Evolutionary conservation across 305 asterid genomes (phyloP).

Genomic region (Euphrasia arctica): DNA sequence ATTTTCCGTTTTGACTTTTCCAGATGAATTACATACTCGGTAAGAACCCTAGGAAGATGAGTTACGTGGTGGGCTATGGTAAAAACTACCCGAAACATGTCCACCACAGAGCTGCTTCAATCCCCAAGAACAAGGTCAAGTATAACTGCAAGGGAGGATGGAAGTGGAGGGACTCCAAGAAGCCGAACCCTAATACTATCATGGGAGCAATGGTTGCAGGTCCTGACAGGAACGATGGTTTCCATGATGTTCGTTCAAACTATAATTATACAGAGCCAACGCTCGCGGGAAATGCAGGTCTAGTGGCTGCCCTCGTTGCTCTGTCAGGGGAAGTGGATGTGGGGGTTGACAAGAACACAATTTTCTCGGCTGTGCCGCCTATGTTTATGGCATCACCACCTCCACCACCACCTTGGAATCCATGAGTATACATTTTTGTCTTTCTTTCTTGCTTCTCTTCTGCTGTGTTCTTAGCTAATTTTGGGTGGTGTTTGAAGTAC

Average conservation of each 20-base stretch:
- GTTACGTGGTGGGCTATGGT: slow-evolving; percentile 89
- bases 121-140: slow-evolving; percentile 74
- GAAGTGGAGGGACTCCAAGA: slow-evolving; percentile 79
- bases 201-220: slow-evolving; percentile 99
- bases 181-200: slow-evolving; percentile 69
- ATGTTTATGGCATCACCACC: slow-evolving; percentile 97
- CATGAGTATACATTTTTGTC: slow-evolving; percentile 33
- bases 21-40: slow-evolving; percentile 96
- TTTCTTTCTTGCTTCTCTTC: slow-evolving; percentile 7
- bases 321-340: slow-evolving; percentile 64
- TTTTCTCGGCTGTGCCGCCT: slow-evolving; percentile 95
- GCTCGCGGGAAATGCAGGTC: slow-evolving; percentile 94
- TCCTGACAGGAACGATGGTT: slow-evolving; percentile 84
- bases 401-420: slow-evolving; percentile 99
- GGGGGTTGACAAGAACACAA: slow-evolving; percentile 79
- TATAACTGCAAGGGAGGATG: slow-evolving; percentile 92
- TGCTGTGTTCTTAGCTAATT: slow-evolving; percentile 17
- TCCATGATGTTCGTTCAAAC: slow-evolving; percentile 74
- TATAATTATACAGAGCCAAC: slow-evolving; percentile 95
- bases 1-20: neutral
- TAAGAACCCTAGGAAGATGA: slow-evolving; percentile 89
- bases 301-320: slow-evolving; percentile 92
- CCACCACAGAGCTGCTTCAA: slow-evolving; percentile 97
- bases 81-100: slow-evolving; percentile 79
- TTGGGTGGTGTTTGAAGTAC: neutral